Percentiles rank a stretch among this genome's conserved stretches.
phyloP scores from a whole-genome alignment of 257 asterid species.

The Scutellaria minor region DNA sequence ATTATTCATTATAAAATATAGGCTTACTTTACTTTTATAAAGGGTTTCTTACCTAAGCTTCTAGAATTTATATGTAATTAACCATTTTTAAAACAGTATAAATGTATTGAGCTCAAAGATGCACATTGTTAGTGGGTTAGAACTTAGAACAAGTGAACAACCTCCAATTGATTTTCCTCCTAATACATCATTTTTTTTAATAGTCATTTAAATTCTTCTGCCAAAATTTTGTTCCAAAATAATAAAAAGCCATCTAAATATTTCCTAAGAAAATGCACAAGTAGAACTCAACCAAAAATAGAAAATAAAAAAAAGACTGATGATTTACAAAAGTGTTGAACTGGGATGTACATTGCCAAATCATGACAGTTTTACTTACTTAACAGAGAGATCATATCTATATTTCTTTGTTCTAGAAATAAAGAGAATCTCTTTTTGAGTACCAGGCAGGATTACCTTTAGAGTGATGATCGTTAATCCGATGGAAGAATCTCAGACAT shows the following conservation, averaged over 20 bases:
- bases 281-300: too few relatives aligned
- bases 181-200: neutral
- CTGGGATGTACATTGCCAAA: neutral
- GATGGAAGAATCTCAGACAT: conserved; percentile 19
- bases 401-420: neutral
- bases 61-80: too few relatives aligned
- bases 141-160: too few relatives aligned
- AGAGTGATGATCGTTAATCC: neutral
- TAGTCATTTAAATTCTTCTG: too few relatives aligned
- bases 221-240: too few relatives aligned
- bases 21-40: too few relatives aligned
- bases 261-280: neutral
- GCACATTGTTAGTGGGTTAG: too few relatives aligned
- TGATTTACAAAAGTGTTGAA: neutral
- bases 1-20: too few relatives aligned
- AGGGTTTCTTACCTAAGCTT: too few relatives aligned
- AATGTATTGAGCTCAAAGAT: too few relatives aligned
- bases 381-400: neutral
- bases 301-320: neutral
- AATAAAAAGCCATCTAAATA: too few relatives aligned
- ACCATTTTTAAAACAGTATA: too few relatives aligned
- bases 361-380: neutral
- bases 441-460: neutral
- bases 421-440: neutral
- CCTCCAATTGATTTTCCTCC: neutral